Evolutionary conservation across 2,329 filamentous ascomycete species (phyloP), one percentile per base, ranked within the genome.

Genomic region (Colletotrichum chrysophilum): DNA sequence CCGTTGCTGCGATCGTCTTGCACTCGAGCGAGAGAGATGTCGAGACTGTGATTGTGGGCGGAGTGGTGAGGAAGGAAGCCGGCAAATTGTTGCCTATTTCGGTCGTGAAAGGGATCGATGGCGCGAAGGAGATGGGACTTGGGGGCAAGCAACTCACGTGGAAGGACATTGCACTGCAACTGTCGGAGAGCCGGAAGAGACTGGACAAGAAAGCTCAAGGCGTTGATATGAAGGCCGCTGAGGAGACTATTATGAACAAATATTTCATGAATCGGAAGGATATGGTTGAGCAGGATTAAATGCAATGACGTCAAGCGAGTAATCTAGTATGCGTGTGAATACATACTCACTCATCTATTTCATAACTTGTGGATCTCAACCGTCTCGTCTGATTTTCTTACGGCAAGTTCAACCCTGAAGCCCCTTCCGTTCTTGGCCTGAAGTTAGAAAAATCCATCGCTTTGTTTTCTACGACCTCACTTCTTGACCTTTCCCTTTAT

Each of bases 41-140:
- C 2, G 85, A 86, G 12, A 82, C 77, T 13, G 86, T 88, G 13
- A 84, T 88, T 43, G 81, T 88, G 2, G 83, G 87, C 77, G 86
- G 86, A 1, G 67, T 83, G 1, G 65, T 87, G 5, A 82, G 85
- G 68, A 87, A 88, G 77, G 74, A 78, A 30, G 77, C 77, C 3
- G 83, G 84, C 1, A 81, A 79, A 58, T 43, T 85, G 56, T 13
- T 77, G 28, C 67, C 70, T 5, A 62, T 78, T 13, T 21, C 52
- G 13, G 28, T 75, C 8, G 34, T 12, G 10, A 21, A n/a, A 5
- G n/a, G 38, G 6, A 55, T 75, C 2, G 32, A 61, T 7, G 72
- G 72, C 2, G 68, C 67, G 3, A 52, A 52, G 32, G 60, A 43
- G 4, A 12, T 75, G 3, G 68, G 61, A 12, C 52, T 75, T 1